Evolutionary conservation across 164 flowering plant genomes (phyloP), one percentile per base, ranked within the genome.

Genomic region (Nelumbo lutea): DNA sequence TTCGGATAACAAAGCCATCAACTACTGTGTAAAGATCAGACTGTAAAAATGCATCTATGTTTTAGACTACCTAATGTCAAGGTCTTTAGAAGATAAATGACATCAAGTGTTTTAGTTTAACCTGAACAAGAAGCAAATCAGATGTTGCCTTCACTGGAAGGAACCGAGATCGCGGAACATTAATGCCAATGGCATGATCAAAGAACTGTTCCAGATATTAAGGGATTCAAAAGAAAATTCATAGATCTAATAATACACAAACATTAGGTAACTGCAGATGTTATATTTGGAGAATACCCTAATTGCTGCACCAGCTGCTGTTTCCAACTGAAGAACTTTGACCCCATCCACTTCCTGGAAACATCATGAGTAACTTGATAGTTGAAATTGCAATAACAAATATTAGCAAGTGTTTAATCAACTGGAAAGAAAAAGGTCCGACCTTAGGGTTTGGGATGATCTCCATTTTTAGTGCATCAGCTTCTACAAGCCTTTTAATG

Each of bases 251-350:
- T 0, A 27, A 27, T 27, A 27, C 27, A 27, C 27, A 27, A 27
- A 27, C 27, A 27, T 27, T 27, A 27, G 27, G 27, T 27, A 27
- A 27, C 27, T 27, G 27, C 27, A 27, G 57, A 27, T 50, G 38
- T 38, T n/a, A 39, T 9, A 62, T 64, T 40, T 41, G 57, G 57
- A 53, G 43, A 15, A 43, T 85, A 93, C 99, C 98, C 76, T 81
- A 42, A 96, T 96, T 52, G 98, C 98, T 63, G 99, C 97, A 70
- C 98, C 99, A 72, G 97, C 99, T 48, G 98, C 99, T 45, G 99
- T 93, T 84, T 93, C 99, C 15, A 91, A 86, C 83, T 91, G 98
- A 86, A 91, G 95, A 82, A 93, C 93, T 79, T 96, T 91, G 65
- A 91, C 69, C 27, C 97, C 96, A 69, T 87, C 87, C 42, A 89